These are phyloP conservation scores for Russula foetens DNA, from an alignment of 768 basidiomycete genomes.

Conservation along the genomic window DNA sequence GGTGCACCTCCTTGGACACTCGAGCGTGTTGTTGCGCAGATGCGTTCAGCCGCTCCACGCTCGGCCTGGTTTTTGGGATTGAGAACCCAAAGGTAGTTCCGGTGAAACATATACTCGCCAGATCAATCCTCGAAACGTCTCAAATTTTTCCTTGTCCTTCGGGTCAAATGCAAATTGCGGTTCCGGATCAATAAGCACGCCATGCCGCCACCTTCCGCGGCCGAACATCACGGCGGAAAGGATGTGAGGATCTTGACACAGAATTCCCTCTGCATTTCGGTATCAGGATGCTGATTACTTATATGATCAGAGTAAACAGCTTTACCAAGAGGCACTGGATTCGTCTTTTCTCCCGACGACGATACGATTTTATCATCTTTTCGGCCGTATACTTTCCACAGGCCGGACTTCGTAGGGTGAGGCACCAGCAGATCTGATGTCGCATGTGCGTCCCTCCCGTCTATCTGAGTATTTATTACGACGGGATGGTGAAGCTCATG, in stretches of 20 bases:
- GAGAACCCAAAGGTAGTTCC: neutral
- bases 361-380: conserved; percentile 29
- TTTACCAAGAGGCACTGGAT: conserved; percentile 27
- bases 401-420: conserved; percentile 35
- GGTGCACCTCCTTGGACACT: conserved; percentile 38
- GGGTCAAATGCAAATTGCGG: conserved; percentile 23
- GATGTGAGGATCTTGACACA: conserved; percentile 26
- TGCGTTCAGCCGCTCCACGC: conserved; percentile 34
- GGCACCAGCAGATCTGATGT: conserved; percentile 37
- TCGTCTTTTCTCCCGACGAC: conserved; percentile 29
- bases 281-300: neutral
- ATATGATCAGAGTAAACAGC: neutral
- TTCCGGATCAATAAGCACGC: conserved; percentile 29
- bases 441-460: conserved; percentile 34
- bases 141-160: conserved; percentile 20
- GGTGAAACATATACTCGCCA: neutral
- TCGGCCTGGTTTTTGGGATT: conserved; percentile 29
- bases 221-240: conserved; percentile 29
- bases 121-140: conserved; percentile 22
- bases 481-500: conserved; percentile 21
- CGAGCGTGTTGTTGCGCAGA: conserved; percentile 38
- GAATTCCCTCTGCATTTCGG: conserved; percentile 31
- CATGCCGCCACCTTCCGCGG: conserved; percentile 27
- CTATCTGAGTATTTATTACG: conserved; percentile 29
- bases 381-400: conserved; percentile 27